Conservation (phyloP, 2,329 filamentous ascomycete genomes). For the Domatiomyces catenatus region DNA sequence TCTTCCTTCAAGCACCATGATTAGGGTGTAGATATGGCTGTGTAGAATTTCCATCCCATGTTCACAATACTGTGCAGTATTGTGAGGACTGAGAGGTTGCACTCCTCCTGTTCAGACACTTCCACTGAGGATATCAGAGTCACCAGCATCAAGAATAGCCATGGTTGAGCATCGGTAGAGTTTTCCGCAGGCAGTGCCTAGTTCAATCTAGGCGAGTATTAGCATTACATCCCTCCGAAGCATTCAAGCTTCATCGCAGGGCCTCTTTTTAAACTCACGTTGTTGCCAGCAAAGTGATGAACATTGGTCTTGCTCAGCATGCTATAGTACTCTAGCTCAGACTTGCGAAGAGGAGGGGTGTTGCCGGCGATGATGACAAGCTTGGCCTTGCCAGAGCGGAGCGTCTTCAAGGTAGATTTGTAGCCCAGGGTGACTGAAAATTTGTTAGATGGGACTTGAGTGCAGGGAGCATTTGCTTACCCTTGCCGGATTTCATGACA, state of each 20-base stretch:
- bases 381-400: conserved; percentile 96
- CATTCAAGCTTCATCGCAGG: conserved; percentile 79
- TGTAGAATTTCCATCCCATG: neutral
- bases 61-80: neutral
- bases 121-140: conserved; percentile 85
- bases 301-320: conserved; percentile 54
- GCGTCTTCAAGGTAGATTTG: conserved; percentile 77
- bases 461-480: conserved; percentile 17
- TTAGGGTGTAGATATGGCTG: neutral
- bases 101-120: neutral
- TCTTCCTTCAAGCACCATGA: neutral
- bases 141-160: conserved; percentile 90
- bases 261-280: conserved; percentile 62
- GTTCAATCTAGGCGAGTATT: conserved; percentile 59
- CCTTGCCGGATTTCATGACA: conserved; percentile 53
- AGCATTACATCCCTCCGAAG: conserved; percentile 67
- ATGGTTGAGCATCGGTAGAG: conserved; percentile 97
- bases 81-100: neutral
- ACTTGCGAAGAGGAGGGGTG: conserved; percentile 95
- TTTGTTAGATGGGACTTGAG: neutral
- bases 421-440: conserved; percentile 66
- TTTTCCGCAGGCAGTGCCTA: conserved; percentile 97
- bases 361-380: conserved; percentile 91
- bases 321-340: conserved; percentile 66
- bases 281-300: conserved; percentile 97